Evolutionary conservation across 139 green algal genomes (phyloP).

Genomic region (Microglena sp.): DNA sequence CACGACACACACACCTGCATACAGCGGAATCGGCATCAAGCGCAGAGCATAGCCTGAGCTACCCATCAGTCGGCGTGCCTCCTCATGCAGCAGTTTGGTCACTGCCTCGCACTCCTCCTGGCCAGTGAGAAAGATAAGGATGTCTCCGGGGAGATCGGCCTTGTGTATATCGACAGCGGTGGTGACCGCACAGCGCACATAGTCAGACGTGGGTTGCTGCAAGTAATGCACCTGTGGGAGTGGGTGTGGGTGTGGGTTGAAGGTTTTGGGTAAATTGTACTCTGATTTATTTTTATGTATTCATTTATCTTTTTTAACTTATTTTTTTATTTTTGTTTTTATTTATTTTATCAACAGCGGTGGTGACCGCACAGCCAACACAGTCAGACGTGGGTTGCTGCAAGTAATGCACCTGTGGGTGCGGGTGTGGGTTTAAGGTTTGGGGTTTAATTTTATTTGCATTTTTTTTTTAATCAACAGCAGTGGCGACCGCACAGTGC

Average conservation of each 20-base stretch:
- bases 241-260: background rate
- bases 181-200: constrained; percentile 62
- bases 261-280: background rate
- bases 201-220: constrained; percentile 49
- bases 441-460: too few species aligned
- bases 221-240: constrained; percentile 65
- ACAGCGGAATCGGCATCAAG: constrained; percentile 57
- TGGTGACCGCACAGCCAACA: constrained; percentile 56
- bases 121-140: constrained; percentile 87
- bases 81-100: constrained; percentile 53
- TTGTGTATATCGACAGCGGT: constrained; percentile 64
- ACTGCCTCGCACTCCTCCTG: constrained; percentile 60
- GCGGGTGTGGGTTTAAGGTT: background rate
- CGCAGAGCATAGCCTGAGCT: constrained; percentile 24
- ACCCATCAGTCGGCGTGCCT: constrained; percentile 27
- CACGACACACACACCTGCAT: constrained; percentile 34
- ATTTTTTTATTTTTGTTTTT: too few species aligned
- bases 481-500: constrained; percentile 55
- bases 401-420: constrained; percentile 66
- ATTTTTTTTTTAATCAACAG: constrained; percentile 62
- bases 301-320: too few species aligned
- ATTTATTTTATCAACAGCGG: constrained; percentile 59
- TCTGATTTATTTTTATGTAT: too few species aligned
- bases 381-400: constrained; percentile 55
- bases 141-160: constrained; percentile 69